Conservation (phyloP, 306 rosid genomes). For the Fagus crenata region DNA sequence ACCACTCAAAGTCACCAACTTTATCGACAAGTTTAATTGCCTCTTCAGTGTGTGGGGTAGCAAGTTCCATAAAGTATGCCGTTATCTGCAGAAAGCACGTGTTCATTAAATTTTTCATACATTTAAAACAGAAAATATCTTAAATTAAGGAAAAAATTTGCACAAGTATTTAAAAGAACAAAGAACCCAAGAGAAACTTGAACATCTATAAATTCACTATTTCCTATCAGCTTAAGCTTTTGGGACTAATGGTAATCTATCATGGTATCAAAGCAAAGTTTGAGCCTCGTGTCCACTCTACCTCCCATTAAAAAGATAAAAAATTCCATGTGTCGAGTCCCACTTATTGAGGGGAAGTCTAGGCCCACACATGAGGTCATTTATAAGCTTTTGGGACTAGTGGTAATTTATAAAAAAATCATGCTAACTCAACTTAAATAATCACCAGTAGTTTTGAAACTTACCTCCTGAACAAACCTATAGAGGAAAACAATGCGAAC, state of each 20-base stretch:
- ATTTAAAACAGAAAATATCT: conserved; percentile 9
- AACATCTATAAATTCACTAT: conserved; percentile 8
- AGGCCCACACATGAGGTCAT: too few species aligned
- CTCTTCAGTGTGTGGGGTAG: conserved; percentile 84
- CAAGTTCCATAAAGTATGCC: conserved; percentile 92
- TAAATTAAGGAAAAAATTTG: background rate
- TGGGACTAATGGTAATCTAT: too few species aligned
- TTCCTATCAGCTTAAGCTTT: background rate
- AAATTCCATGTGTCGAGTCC: too few species aligned
- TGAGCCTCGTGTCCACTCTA: too few species aligned
- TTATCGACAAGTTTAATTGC: conserved; percentile 94
- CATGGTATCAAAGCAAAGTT: too few species aligned
- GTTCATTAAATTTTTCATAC: background rate
- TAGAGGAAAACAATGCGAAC: conserved; percentile 94
- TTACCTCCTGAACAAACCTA: conserved; percentile 98
- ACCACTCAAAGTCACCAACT: conserved; percentile 98
- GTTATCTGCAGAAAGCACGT: conserved; percentile 57
- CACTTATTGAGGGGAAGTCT: too few species aligned
- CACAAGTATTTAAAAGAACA: conserved; percentile 2
- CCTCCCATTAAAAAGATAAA: background rate
- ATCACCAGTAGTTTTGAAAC: conserved; percentile 22
- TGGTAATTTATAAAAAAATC: background rate
- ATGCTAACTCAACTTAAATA: conserved; percentile 1
- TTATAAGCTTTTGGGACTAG: too few species aligned
- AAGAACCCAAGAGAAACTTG: conserved; percentile 15